These are phyloP conservation scores for Musa itinerans DNA, from an alignment of 176 grass and related monocot genomes.

Conservation along the genomic window DNA sequence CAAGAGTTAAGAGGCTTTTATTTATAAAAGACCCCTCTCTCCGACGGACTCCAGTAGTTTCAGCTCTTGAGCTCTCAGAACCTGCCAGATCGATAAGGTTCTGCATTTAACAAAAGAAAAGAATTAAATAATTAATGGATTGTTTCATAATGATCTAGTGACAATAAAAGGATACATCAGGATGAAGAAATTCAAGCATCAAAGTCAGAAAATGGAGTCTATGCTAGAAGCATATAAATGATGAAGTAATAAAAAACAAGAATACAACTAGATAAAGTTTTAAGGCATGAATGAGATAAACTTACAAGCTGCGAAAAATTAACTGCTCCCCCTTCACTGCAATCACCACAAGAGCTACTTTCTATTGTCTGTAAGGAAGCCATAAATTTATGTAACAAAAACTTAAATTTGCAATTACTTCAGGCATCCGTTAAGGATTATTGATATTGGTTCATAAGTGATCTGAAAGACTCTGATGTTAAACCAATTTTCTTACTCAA, in stretches of 20 bases:
- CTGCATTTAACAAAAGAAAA: constrained; percentile 52
- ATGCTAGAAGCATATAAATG: background rate
- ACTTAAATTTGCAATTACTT: background rate
- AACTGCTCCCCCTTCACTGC: constrained; percentile 75
- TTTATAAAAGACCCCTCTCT: constrained; percentile 99
- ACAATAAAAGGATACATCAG: background rate
- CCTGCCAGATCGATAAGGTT: constrained; percentile 99
- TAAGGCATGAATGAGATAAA: constrained; percentile 21
- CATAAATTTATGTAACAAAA: background rate
- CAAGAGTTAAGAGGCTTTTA: constrained; percentile 98
- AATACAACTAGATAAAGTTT: constrained; percentile 3
- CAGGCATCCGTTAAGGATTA: background rate
- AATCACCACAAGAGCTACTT: constrained; percentile 73
- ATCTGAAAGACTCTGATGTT: background rate
- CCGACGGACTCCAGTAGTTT: constrained; percentile 91
- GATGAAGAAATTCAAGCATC: background rate
- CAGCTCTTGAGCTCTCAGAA: constrained; percentile 96
- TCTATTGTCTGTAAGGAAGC: constrained; percentile 74
- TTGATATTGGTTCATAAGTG: background rate
- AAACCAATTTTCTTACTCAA: background rate
- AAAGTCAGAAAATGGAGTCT: background rate
- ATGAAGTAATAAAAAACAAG: constrained; percentile 18
- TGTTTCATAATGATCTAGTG: background rate
- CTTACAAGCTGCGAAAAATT: constrained; percentile 91
- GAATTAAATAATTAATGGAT: constrained; percentile 17